These are phyloP conservation scores for Kodamaea suecica DNA, from an alignment of 1,139 yeast species.

Conservation along the genomic window DNA sequence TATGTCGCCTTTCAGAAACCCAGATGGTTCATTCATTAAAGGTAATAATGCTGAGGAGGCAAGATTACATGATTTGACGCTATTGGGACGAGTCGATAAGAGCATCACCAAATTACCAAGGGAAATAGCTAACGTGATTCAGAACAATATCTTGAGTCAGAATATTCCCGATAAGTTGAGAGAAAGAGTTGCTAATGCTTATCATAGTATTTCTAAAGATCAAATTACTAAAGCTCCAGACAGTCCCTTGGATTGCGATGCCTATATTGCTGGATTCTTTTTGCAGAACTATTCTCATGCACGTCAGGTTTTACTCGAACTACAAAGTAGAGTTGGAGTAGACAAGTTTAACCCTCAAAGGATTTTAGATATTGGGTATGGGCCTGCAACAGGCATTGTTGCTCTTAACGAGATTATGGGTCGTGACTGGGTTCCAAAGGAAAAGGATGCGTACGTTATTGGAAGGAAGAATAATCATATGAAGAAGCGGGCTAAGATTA, in stretches of 20 bases:
- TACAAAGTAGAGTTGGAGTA: constrained; percentile 51
- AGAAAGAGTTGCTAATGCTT: constrained; percentile 52
- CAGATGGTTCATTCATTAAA: constrained; percentile 38
- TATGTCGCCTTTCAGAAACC: constrained; percentile 36
- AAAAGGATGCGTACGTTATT: constrained; percentile 68
- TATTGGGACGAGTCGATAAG: constrained; percentile 48
- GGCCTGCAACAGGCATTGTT: constrained; percentile 90
- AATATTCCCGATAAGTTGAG: constrained; percentile 57
- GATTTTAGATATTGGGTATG: constrained; percentile 79
- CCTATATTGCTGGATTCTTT: constrained; percentile 80
- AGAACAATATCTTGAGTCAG: constrained; percentile 54
- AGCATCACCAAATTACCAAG: constrained; percentile 48
- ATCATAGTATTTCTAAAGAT: constrained; percentile 45
- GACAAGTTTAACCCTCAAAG: constrained; percentile 58
- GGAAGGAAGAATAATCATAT: constrained; percentile 63
- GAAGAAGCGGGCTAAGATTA: constrained; percentile 75
- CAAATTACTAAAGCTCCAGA: constrained; percentile 54
- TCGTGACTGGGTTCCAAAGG: constrained; percentile 52
- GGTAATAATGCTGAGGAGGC: constrained; percentile 51
- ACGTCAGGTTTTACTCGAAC: constrained; percentile 64
- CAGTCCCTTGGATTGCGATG: constrained; percentile 66
- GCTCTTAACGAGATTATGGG: constrained; percentile 85
- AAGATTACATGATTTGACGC: constrained; percentile 48
- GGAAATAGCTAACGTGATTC: constrained; percentile 52
- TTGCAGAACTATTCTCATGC: constrained; percentile 78